Base-by-base conservation (phyloP, 2,329 filamentous ascomycete genomes). In the Cryoendolithus antarcticus region DNA sequence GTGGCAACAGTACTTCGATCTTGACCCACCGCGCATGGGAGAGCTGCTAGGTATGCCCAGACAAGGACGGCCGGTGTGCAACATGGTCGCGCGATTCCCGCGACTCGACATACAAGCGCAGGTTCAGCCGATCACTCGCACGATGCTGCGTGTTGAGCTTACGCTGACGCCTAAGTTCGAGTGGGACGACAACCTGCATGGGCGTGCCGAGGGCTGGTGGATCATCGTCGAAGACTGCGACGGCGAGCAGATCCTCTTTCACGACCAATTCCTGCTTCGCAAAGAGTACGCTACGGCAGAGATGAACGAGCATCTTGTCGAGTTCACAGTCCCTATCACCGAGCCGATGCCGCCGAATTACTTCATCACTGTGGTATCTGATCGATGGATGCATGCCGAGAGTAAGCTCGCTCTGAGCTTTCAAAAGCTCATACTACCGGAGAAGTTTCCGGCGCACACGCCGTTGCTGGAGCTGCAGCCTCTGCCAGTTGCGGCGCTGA, bases 321-420 rank as follows among this genome's bases (percentile, higher is more conserved):
- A 98, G 51, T 91, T 98, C 52, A 96, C 89, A 0, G 89, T 96
- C 3, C 84, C 91, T 1, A 93, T 98, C 49, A 88, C 86, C 1
- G 91, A 98, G 51, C 93, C 93, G 0, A 93, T 96, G 83, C 91
- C 91, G 9, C 91, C 93, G 0, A 93, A 98, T 61, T 98, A 98
- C 66, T 98, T 98, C 64, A 86, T 98, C 53, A 91, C 86, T 0
- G 75, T 98, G 30, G 66, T 95, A 12, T 96, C 89, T 3, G 91
- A 98, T 60, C 74, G 91, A 50, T 98, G 91, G 91, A 95, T 98
- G 86, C 86, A 94, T 58, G 86, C 89, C 1, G 88, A 98, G 64
- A 94, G 88, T 1, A 86, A 88, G 57, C 69, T 98, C 39, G 82
- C 89, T 0, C 82, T 98, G 2, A 89, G 88, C 1, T 96, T 98